Percentiles rank a stretch among this genome's conserved stretches.
Conservation (phyloP, 192 early-diverging fungal genomes). For the Linnemannia zychae region DNA sequence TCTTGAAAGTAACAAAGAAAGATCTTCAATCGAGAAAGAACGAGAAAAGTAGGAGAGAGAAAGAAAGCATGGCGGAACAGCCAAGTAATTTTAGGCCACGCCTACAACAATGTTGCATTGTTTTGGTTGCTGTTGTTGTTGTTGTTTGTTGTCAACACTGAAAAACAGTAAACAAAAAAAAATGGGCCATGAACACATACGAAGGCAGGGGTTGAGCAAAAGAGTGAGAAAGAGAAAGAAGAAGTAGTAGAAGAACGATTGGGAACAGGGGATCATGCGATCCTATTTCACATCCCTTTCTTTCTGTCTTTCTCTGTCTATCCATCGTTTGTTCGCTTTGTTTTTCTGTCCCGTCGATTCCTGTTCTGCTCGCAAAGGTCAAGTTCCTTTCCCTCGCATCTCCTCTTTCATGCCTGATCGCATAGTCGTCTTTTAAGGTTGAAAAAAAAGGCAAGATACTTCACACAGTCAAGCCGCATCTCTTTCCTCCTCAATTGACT, state of each 20-base stretch:
- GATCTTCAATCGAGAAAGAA: not conserved
- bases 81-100: not conserved
- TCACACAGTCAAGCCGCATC: too few relatives aligned
- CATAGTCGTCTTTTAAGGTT: not conserved
- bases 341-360: not conserved
- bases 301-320: conserved; percentile 5
- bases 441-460: too few relatives aligned
- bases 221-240: not conserved
- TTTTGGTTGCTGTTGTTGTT: not conserved
- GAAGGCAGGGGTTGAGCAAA: not conserved
- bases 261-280: not conserved
- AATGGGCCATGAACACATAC: not conserved
- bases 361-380: not conserved
- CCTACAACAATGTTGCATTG: not conserved
- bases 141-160: not conserved
- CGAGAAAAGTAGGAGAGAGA: not conserved
- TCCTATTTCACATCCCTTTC: not conserved
- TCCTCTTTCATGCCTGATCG: not conserved
- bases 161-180: not conserved
- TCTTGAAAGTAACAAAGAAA: not conserved
- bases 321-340: not conserved
- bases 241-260: not conserved
- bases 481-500: too few relatives aligned
- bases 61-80: not conserved
- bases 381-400: not conserved